phyloP scores from a whole-genome alignment of 306 rosid species.

The Crotalaria pallida region DNA sequence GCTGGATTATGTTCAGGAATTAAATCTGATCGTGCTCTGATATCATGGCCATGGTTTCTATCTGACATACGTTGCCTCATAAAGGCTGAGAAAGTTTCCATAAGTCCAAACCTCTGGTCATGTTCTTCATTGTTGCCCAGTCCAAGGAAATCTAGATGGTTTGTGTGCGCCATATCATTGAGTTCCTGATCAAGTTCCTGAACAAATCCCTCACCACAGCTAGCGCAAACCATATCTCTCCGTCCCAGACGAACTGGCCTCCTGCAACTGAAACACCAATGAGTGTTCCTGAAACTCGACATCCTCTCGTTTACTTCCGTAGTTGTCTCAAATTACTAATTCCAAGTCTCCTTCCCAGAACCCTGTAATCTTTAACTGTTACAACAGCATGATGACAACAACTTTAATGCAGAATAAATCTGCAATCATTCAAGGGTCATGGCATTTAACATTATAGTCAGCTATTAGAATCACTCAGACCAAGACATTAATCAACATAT shows the following conservation, averaged over 20 bases:
- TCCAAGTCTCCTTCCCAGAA: slow-evolving; percentile 14
- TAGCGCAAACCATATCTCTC: slow-evolving; percentile 42
- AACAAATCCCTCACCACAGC: slow-evolving; percentile 54
- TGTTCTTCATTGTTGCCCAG: slow-evolving; percentile 32
- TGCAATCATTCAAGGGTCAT: background rate
- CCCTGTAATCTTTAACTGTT: slow-evolving; percentile 17
- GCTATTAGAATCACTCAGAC: background rate
- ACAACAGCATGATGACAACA: slow-evolving; percentile 14
- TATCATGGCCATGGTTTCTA: slow-evolving; percentile 28
- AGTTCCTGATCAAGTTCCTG: slow-evolving; percentile 69
- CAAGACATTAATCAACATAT: background rate
- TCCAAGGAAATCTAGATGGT: slow-evolving; percentile 41
- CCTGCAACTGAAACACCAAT: slow-evolving; percentile 61
- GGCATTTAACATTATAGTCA: background rate
- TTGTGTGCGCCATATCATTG: slow-evolving; percentile 36
- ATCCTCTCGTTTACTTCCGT: too few species aligned
- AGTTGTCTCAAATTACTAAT: background rate
- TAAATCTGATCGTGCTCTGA: slow-evolving; percentile 36
- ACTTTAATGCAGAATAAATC: slow-evolving; percentile 24
- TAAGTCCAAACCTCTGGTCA: slow-evolving; percentile 29
- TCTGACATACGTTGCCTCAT: slow-evolving; percentile 49
- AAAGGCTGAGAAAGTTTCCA: slow-evolving; percentile 52
- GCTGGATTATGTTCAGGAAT: slow-evolving; percentile 37
- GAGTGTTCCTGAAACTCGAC: slow-evolving; percentile 61
- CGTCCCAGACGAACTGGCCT: slow-evolving; percentile 40